Percentiles rank a stretch among this genome's conserved stretches.
Conservation (phyloP, 2,329 filamentous ascomycete genomes). For the Emergomyces africanus region DNA sequence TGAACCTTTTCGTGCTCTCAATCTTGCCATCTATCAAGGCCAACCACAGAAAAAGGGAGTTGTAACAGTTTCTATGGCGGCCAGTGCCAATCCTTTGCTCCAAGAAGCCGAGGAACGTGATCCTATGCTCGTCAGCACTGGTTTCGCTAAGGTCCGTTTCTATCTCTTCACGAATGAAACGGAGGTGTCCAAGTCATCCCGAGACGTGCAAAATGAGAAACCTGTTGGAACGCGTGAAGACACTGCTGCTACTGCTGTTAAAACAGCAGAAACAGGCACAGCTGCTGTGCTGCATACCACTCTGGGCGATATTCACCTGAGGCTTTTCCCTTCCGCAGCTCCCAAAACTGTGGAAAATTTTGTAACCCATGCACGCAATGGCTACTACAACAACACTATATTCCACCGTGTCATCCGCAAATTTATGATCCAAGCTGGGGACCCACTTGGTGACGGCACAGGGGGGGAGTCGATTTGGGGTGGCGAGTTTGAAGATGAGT, state of each 20-base stretch:
- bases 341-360: constrained; percentile 97
- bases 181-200: constrained; percentile 66
- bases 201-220: constrained; percentile 92
- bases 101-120: constrained; percentile 86
- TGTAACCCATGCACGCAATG: constrained; percentile 73
- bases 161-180: constrained; percentile 96
- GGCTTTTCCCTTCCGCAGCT: constrained; percentile 82
- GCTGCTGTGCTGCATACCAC: constrained; percentile 83
- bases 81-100: constrained; percentile 81
- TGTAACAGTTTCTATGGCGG: constrained; percentile 93
- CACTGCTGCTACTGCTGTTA: constrained; percentile 38
- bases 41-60: constrained; percentile 88
- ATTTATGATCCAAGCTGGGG: constrained; percentile 90
- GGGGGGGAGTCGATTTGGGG: constrained; percentile 90
- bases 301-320: constrained; percentile 84
- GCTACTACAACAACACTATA: constrained; percentile 95
- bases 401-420: constrained; percentile 96
- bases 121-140: constrained; percentile 76
- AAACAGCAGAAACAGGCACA: constrained; percentile 59
- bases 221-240: constrained; percentile 52
- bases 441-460: constrained; percentile 77
- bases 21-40: constrained; percentile 83
- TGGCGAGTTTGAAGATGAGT: constrained; percentile 86
- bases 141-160: constrained; percentile 77
- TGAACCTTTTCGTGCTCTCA: constrained; percentile 72